Base-by-base conservation (phyloP, 1,139 yeast species). In the Lodderomyces margitis region DNA sequence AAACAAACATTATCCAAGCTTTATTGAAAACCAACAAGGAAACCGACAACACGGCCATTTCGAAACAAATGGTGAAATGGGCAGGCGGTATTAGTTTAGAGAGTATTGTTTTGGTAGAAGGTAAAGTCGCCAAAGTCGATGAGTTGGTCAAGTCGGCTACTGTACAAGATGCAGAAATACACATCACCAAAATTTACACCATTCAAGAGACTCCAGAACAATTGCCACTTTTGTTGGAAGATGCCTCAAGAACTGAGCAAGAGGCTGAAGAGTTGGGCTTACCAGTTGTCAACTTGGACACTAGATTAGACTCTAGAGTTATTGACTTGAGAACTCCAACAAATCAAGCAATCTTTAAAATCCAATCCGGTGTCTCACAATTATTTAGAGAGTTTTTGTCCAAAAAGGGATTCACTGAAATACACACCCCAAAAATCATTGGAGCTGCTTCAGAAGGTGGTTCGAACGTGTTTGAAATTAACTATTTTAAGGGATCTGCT, bases 361-460 rank as follows among this genome's bases (percentile, higher is more conserved):
- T 94, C 57, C 95, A 87, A 69, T 79, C 92, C 37, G 98, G 91
- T 55, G 95, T 94, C 45, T 81, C 94, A 62, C 74, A 76, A 38
- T 74, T 94, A 58, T 92, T 92, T 78, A 81, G 95, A 64, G 98
- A 92, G 70, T 92, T 84, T 61, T 76, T 92, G 57, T 60, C 69
- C 47, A 68, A 68, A 41, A 79, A 72, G 56, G 80, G 80, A 16
- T 92, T 92, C 68, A 80, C 83, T 36, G 99, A 92, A 72, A 81
- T 89, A 53, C 98, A 92, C 68, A 85, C 98, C 10, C 99, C 99
- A 48, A 92, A 92, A 70, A 74, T 92, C 56, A 78, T 92, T 60
- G 96, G 94, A 54, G 89, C 98, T 39, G 87, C 98, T 30, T 85
- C 96, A 47, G 99, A 92, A 74, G 97, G 98, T 63, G 99, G 99